These are phyloP conservation scores for Parathielavia appendiculata DNA, from an alignment of 495 filamentous ascomycete species.

Conservation along the genomic window DNA sequence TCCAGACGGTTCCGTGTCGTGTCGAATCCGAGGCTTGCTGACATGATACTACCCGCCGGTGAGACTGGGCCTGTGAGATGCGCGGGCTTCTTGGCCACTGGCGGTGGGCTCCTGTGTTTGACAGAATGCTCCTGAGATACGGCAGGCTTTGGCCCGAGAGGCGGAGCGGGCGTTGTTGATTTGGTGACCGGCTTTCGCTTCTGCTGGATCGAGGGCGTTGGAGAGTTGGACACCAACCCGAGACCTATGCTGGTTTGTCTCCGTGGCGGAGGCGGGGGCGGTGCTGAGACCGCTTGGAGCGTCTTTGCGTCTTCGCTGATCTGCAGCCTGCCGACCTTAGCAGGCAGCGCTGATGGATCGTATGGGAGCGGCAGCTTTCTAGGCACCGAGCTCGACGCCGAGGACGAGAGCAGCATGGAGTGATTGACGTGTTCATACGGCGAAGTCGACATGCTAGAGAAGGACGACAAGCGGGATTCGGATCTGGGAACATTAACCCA, in stretches of 20 bases:
- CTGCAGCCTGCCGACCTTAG: constrained; percentile 37
- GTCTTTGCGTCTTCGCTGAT: constrained; percentile 32
- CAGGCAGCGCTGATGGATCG: constrained; percentile 43
- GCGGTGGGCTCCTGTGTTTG: constrained; percentile 46
- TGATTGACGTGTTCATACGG: constrained; percentile 47
- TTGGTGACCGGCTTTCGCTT: constrained; percentile 22
- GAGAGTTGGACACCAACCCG: background rate
- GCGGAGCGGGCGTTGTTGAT: constrained; percentile 28
- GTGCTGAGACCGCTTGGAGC: constrained; percentile 29
- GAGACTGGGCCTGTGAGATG: constrained; percentile 42
- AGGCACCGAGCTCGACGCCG: constrained; percentile 37
- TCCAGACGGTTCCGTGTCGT: background rate
- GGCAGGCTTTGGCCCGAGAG: constrained; percentile 25
- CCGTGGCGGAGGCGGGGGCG: constrained; percentile 47
- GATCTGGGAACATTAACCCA: constrained; percentile 63
- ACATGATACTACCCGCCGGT: constrained; percentile 27
- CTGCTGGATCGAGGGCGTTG: constrained; percentile 8
- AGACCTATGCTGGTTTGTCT: constrained; percentile 34
- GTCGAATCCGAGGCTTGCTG: constrained; percentile 12
- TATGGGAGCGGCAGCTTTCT: constrained; percentile 52
- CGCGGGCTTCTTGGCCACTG: constrained; percentile 50
- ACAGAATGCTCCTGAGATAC: constrained; percentile 31
- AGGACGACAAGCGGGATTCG: constrained; percentile 42
- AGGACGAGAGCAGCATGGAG: constrained; percentile 40
- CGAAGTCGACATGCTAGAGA: constrained; percentile 42